Conservation (phyloP, 495 filamentous ascomycete species). For the Extremus antarcticus region DNA sequence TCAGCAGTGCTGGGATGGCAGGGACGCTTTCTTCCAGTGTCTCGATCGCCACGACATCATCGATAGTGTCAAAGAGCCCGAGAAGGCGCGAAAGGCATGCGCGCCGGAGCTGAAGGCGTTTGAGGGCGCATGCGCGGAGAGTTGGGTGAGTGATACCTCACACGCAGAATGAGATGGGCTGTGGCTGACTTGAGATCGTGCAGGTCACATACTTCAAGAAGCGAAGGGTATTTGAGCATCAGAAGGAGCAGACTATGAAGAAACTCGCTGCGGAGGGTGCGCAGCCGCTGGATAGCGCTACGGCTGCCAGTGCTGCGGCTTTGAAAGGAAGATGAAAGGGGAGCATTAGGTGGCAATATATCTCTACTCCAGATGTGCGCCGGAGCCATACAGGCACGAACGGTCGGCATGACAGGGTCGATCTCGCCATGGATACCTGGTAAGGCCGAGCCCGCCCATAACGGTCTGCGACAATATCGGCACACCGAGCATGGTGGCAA, state of each 20-base stretch:
- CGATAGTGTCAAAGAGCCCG: constrained; percentile 68
- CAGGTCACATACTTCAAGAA: constrained; percentile 98
- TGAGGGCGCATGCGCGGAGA: constrained; percentile 62
- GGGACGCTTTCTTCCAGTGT: constrained; percentile 78
- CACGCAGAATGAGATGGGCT: neutral
- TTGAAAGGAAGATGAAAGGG: neutral
- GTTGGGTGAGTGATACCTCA: constrained; percentile 51
- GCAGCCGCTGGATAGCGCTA: neutral
- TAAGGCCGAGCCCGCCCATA: no score
- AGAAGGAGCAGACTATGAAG: constrained; percentile 69
- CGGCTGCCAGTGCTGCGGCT: neutral
- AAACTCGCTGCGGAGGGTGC: constrained; percentile 71
- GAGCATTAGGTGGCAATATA: no score
- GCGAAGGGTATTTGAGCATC: constrained; percentile 79
- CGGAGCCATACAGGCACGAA: no score
- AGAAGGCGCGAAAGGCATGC: constrained; percentile 54
- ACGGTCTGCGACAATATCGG: no score
- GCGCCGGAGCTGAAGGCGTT: constrained; percentile 53
- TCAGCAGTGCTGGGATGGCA: constrained; percentile 70
- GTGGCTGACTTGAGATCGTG: constrained; percentile 1
- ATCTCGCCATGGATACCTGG: no score
- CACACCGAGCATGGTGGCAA: no score
- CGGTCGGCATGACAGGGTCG: no score
- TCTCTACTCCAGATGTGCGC: no score
- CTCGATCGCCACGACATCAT: constrained; percentile 71